Conservation (phyloP, 148 eudicot genomes). For the Camellia sinensis region DNA sequence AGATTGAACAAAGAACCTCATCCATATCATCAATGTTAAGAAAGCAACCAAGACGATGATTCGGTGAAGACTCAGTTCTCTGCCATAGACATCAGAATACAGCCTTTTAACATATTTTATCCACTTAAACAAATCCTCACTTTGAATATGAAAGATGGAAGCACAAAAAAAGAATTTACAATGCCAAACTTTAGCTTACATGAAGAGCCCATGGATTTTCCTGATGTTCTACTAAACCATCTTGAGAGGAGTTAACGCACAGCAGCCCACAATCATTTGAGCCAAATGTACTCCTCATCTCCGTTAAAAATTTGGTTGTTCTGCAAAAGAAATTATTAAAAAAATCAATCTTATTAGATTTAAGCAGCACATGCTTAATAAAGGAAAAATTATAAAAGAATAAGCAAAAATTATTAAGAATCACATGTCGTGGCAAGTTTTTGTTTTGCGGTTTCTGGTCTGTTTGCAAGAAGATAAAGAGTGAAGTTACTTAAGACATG, state of each 20-base stretch:
- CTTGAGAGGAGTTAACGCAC: conserved; percentile 69
- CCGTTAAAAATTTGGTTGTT: conserved; percentile 59
- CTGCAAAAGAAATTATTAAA: conserved; percentile 36
- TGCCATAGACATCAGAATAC: conserved; percentile 33
- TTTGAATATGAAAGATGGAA: neutral
- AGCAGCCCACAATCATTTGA: conserved; percentile 70
- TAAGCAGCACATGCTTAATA: neutral
- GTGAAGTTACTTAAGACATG: neutral
- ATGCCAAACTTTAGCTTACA: conserved; percentile 43
- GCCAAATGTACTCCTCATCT: conserved; percentile 88
- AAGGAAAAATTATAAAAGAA: neutral
- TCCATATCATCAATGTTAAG: conserved; percentile 64
- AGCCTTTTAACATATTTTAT: neutral
- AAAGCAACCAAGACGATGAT: conserved; percentile 50
- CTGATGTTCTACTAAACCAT: conserved; percentile 44
- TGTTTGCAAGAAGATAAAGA: neutral
- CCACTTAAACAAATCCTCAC: neutral
- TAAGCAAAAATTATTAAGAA: neutral
- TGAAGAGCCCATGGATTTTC: conserved; percentile 70
- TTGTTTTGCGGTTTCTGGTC: neutral
- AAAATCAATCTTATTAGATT: neutral
- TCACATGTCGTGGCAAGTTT: neutral
- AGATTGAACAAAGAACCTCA: conserved; percentile 50
- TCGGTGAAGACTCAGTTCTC: conserved; percentile 41
- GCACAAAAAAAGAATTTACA: conserved; percentile 1